Conservation (phyloP, 352 stramenopile genomes). For the Albugo candida region DNA sequence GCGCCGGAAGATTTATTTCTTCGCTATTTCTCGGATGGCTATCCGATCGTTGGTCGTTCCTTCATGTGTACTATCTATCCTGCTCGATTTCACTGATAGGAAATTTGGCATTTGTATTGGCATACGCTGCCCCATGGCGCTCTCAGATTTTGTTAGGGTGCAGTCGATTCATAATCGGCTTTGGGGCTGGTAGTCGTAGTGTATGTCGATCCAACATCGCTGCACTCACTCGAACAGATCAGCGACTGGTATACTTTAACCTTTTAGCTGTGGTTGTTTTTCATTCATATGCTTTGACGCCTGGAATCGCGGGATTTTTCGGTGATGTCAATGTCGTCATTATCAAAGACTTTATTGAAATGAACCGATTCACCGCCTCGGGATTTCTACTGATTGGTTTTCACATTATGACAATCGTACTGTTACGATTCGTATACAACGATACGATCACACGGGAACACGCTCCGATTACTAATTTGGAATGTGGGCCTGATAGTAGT, state of each 20-base stretch:
- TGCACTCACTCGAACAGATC: conserved; percentile 26
- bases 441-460: conserved; percentile 20
- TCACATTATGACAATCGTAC: conserved; percentile 22
- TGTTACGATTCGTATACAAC: conserved; percentile 32
- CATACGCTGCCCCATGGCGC: conserved; percentile 16
- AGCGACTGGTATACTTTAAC: conserved; percentile 42
- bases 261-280: conserved; percentile 50
- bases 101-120: conserved; percentile 35
- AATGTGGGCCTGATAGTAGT: no score
- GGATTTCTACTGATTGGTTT: conserved; percentile 27
- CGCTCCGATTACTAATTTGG: conserved; percentile 13
- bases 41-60: conserved; percentile 35
- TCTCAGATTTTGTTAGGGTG: conserved; percentile 19
- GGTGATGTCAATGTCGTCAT: conserved; percentile 19
- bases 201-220: conserved; percentile 52
- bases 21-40: conserved; percentile 40
- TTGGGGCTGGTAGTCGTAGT: conserved; percentile 46
- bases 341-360: conserved; percentile 11
- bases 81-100: conserved; percentile 20
- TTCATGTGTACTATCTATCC: conserved; percentile 26
- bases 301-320: conserved; percentile 30
- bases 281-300: conserved; percentile 44
- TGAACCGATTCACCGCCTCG: conserved; percentile 38
- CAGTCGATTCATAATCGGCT: conserved; percentile 43
- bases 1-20: conserved; percentile 28